These are phyloP conservation scores for Alternaria sp. DNA, from an alignment of 2,329 filamentous ascomycete genomes.

Conservation along the genomic window DNA sequence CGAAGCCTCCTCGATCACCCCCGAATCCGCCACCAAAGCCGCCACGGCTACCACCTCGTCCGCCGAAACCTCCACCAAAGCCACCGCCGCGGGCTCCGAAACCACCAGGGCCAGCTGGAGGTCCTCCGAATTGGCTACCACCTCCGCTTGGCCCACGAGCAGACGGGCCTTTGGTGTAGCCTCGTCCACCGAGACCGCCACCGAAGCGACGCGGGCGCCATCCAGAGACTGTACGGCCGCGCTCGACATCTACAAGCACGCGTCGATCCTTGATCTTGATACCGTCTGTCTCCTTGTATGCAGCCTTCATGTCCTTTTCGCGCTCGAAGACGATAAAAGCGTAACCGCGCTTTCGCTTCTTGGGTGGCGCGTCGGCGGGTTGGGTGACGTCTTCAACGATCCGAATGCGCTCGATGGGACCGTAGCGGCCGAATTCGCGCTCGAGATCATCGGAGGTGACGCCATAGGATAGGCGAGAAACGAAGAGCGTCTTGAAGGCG, in stretches of 20 bases:
- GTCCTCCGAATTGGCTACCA: slow-evolving; percentile 61
- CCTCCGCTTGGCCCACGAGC: slow-evolving; percentile 74
- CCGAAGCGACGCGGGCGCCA: slow-evolving; percentile 93
- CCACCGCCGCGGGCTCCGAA: slow-evolving; percentile 56
- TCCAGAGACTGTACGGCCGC: slow-evolving; percentile 89
- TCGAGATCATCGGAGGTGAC: slow-evolving; percentile 89
- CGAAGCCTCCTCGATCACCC: slow-evolving; percentile 53
- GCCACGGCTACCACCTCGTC: slow-evolving; percentile 50
- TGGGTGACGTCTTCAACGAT: slow-evolving; percentile 80
- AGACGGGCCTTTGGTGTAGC: slow-evolving; percentile 84
- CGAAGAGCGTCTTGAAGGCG: slow-evolving; percentile 93
- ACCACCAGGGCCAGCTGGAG: slow-evolving; percentile 53
- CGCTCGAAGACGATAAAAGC: slow-evolving; percentile 97
- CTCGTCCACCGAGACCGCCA: slow-evolving; percentile 88
- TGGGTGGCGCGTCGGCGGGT: slow-evolving; percentile 64
- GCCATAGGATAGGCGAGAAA: slow-evolving; percentile 88
- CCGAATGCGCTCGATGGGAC: slow-evolving; percentile 92
- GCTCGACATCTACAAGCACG: slow-evolving; percentile 94
- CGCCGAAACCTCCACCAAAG: slow-evolving; percentile 53
- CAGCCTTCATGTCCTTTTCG: slow-evolving; percentile 99
- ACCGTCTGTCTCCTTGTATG: slow-evolving; percentile 86
- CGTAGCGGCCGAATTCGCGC: slow-evolving; percentile 90
- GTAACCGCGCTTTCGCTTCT: slow-evolving; percentile 82
- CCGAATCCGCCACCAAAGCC: slow-evolving; percentile 54
- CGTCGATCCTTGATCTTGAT: slow-evolving; percentile 91